Evolutionary conservation across 495 filamentous ascomycete species (phyloP).

Genomic region (Hypoxylon lienhwacheense): DNA sequence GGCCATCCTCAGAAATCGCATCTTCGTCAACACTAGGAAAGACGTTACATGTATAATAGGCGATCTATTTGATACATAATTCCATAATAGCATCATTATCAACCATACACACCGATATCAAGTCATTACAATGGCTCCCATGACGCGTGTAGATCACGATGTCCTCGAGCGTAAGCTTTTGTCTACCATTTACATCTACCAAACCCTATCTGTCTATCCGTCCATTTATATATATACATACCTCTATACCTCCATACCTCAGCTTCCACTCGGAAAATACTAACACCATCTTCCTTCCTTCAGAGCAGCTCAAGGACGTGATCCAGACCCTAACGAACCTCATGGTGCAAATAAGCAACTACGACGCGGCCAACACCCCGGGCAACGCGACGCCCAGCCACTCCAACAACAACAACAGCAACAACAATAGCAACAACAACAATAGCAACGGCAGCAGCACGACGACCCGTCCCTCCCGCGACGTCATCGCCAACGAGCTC

Average conservation of each 20-base stretch:
- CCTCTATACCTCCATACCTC: too few relatives aligned
- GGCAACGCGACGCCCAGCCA: constrained; percentile 51
- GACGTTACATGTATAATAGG: too few relatives aligned
- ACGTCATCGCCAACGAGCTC: constrained; percentile 49
- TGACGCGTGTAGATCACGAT: constrained; percentile 47
- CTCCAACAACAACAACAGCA: constrained; percentile 32
- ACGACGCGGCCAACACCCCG: constrained; percentile 60
- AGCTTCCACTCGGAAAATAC: not conserved
- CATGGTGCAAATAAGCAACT: constrained; percentile 68
- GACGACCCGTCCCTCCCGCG: constrained; percentile 46
- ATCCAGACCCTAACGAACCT: constrained; percentile 89
- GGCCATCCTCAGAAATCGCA: too few relatives aligned
- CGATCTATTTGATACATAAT: too few relatives aligned
- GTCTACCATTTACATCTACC: too few relatives aligned
- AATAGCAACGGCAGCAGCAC: constrained; percentile 41
- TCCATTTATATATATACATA: too few relatives aligned
- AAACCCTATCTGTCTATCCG: too few relatives aligned
- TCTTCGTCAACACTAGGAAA: too few relatives aligned
- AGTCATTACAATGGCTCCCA: constrained; percentile 56
- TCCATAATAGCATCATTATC: too few relatives aligned
- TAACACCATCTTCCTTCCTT: constrained; percentile 6
- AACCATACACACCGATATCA: not conserved
- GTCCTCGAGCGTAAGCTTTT: constrained; percentile 47
- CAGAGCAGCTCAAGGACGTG: constrained; percentile 67
- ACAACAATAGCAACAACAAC: constrained; percentile 17